Evolutionary conservation across 2,329 filamentous ascomycete genomes (phyloP), one percentile per base, ranked within the genome.

Genomic region (Colletotrichum eleusines): DNA sequence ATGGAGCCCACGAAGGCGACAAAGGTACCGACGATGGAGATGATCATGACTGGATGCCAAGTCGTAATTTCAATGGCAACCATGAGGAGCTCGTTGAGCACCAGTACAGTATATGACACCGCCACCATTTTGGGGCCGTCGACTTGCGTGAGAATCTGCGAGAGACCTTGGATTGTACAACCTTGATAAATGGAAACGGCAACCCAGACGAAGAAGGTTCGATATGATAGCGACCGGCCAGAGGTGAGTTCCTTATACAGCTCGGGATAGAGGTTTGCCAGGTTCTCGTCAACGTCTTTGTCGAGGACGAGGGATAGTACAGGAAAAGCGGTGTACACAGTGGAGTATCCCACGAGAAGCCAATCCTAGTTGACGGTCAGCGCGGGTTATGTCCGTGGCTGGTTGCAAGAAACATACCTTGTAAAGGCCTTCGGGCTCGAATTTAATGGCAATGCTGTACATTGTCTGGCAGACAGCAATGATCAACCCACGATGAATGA

Each of bases 201-300:
- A 7, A 98, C 94, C 97, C 97, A 99, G 73, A 95, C 90, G 83
- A 98, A 97, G 83, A 99, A 99, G 14, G 94, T 97, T 65, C 92
- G 90, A 81, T 98, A 98, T 62, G 92, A 95, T 23, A 99, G 87
- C 6, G 92, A 94, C 18, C 93, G 91, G 12, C 95, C 95, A 0
- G 90, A 89, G 0, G 95, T 98, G n/a, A 99, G 86, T 79, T 99
- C 97, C 78, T 97, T 97, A 87, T 99, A 99, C 2, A 99, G 88
- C 77, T 99, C 96, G 0, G 96, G 97, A 79, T 99, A 99, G 5
- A 99, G 87, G 75, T 96, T 98, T 26, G 96, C 95, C 6, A 99
- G 87, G 63, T 92, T 90, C 82, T 98, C 95, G 77, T 98, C 95
- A 6, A 99, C 95, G 76, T 99, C 96, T 77, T 92, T 92, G 82